These are phyloP conservation scores for Botrytis porri DNA, from an alignment of 2,329 filamentous ascomycete species.

Conservation along the genomic window DNA sequence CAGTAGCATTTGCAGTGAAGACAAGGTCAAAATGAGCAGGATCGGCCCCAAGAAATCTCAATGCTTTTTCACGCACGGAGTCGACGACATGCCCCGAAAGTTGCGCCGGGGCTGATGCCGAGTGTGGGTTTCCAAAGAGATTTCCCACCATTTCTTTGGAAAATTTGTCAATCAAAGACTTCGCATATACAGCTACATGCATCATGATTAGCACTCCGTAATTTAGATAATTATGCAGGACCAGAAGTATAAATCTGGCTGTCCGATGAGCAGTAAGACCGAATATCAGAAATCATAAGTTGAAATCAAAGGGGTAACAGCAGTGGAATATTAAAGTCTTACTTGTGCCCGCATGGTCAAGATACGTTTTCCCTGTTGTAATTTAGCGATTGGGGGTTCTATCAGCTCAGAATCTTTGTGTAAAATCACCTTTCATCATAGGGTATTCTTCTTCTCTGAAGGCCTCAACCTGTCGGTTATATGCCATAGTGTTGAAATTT, in stretches of 20 bases:
- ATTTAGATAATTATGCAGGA: not conserved
- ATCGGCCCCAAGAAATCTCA: slow-evolving; percentile 76
- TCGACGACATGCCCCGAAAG: slow-evolving; percentile 71
- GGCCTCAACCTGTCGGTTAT: slow-evolving; percentile 56
- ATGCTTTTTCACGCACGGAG: slow-evolving; percentile 64
- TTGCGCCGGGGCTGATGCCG: slow-evolving; percentile 76
- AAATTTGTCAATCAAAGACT: slow-evolving; percentile 77
- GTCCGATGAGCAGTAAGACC: not conserved
- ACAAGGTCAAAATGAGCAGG: slow-evolving; percentile 80
- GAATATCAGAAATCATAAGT: not conserved
- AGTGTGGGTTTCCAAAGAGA: slow-evolving; percentile 89
- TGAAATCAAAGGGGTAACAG: not conserved
- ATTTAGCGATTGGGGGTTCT: slow-evolving; percentile 11
- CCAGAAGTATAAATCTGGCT: not conserved
- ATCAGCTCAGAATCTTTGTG: slow-evolving; percentile 12
- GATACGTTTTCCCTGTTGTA: slow-evolving; percentile 67
- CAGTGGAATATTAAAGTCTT: slow-evolving; percentile 14
- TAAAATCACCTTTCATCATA: slow-evolving; percentile 58
- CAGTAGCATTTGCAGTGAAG: slow-evolving; percentile 91
- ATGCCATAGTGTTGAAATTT: slow-evolving; percentile 37
- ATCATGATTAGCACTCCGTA: not conserved
- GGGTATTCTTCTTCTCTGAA: slow-evolving; percentile 61
- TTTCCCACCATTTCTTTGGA: slow-evolving; percentile 71
- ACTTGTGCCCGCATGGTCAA: slow-evolving; percentile 86
- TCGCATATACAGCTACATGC: slow-evolving; percentile 59